A percentile compares a stretch with the other conserved stretches of the same genome.
Conservation (phyloP, 805 yeast species). For the Ogataea methanolica region DNA sequence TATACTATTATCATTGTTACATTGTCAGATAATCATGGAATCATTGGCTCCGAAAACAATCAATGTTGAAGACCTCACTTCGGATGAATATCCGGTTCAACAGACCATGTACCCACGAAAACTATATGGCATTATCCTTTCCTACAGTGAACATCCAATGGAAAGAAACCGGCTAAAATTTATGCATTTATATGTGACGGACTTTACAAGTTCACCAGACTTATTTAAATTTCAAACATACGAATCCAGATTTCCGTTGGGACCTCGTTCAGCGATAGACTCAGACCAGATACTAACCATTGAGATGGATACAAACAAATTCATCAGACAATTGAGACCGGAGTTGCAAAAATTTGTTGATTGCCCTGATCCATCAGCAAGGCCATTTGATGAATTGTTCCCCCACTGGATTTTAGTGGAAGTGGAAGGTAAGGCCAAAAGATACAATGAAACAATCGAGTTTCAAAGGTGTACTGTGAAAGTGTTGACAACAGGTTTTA, state of each 20-base stretch:
- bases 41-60: not conserved
- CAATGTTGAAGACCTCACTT: not conserved
- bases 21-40: not conserved
- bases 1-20: no score
- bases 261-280: slow-evolving; percentile 1
- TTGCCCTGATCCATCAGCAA: slow-evolving; percentile 6
- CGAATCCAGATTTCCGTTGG: slow-evolving; percentile 7
- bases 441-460: slow-evolving; percentile 17
- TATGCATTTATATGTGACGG: slow-evolving; percentile 15
- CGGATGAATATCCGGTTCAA: not conserved
- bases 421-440: slow-evolving; percentile 12
- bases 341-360: slow-evolving; percentile 1
- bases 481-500: slow-evolving; percentile 5
- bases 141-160: slow-evolving; percentile 6
- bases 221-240: not conserved
- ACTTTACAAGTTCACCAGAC: slow-evolving; percentile 16
- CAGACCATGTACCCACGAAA: not conserved
- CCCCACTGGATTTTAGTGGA: slow-evolving; percentile 15
- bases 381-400: slow-evolving; percentile 15
- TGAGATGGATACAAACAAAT: slow-evolving; percentile 9
- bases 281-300: slow-evolving; percentile 7
- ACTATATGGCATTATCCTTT: slow-evolving; percentile 15
- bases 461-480: slow-evolving; percentile 10
- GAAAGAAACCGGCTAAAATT: slow-evolving; percentile 1
- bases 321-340: slow-evolving; percentile 1